Percentiles rank a stretch among this genome's conserved stretches.
Evolutionary conservation across 1,284 basidiomycete species (phyloP).

Genomic region (Abortiporus biennis): DNA sequence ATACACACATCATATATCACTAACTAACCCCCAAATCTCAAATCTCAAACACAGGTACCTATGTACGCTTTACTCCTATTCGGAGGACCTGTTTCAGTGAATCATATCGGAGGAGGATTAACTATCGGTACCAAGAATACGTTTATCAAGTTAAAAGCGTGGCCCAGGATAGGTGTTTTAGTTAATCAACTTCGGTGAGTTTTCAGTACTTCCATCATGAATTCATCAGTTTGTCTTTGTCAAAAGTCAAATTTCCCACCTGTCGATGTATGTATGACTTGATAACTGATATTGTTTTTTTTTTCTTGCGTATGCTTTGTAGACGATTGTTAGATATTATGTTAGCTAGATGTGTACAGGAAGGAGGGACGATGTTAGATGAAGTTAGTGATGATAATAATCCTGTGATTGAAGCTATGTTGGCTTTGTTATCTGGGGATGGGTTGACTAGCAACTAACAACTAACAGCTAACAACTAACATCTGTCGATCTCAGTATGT

Average conservation of each 20-base stretch:
- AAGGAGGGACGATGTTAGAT: slow-evolving; percentile 42
- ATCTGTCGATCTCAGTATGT: too few relatives aligned
- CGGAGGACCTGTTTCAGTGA: slow-evolving; percentile 74
- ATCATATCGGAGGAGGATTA: slow-evolving; percentile 75
- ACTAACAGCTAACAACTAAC: too few relatives aligned
- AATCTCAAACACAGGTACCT: slow-evolving; percentile 54
- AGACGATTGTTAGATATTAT: slow-evolving; percentile 70
- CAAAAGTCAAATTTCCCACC: too few relatives aligned
- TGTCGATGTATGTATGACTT: too few relatives aligned
- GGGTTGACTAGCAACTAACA: too few relatives aligned
- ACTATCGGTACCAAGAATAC: slow-evolving; percentile 50
- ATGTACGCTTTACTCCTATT: slow-evolving; percentile 82
- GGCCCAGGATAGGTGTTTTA: slow-evolving; percentile 84
- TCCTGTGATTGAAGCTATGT: slow-evolving; percentile 63
- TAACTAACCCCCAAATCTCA: not conserved
- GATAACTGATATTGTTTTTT: not conserved
- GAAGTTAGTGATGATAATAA: slow-evolving; percentile 44
- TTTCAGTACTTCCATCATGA: slow-evolving; percentile 6
- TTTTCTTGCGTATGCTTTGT: slow-evolving; percentile 4
- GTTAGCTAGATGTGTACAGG: slow-evolving; percentile 52
- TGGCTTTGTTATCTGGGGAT: slow-evolving; percentile 61
- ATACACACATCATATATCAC: not conserved
- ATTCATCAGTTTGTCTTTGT: too few relatives aligned
- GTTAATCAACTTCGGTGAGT: slow-evolving; percentile 82
- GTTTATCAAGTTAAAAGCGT: slow-evolving; percentile 68